A percentile compares a stretch with the other conserved stretches of the same genome.
Conservation (phyloP, 495 filamentous ascomycete genomes). For the Aspergillus nanangensis region DNA sequence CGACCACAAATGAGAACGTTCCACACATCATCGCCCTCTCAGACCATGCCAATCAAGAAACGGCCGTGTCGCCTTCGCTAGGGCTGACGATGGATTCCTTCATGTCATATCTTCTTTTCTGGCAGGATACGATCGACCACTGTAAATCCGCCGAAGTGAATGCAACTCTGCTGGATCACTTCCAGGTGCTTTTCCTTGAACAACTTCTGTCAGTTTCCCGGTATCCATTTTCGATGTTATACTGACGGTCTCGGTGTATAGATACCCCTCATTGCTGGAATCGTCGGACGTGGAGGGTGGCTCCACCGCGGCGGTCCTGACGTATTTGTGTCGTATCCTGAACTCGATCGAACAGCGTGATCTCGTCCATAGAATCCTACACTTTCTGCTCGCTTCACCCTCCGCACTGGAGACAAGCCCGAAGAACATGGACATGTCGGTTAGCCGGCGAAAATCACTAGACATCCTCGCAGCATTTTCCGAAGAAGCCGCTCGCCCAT, state of each 20-base stretch:
- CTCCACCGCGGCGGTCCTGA: slow-evolving; percentile 91
- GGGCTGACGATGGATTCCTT: slow-evolving; percentile 85
- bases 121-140: slow-evolving; percentile 96
- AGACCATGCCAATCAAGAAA: slow-evolving; percentile 56
- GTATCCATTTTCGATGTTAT: slow-evolving; percentile 1
- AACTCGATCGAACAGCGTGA: slow-evolving; percentile 89
- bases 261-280: slow-evolving; percentile 92
- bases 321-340: slow-evolving; percentile 85
- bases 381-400: slow-evolving; percentile 83
- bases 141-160: slow-evolving; percentile 89
- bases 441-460: slow-evolving; percentile 78
- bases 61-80: slow-evolving; percentile 47
- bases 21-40: slow-evolving; percentile 82
- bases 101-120: slow-evolving; percentile 90
- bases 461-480: slow-evolving; percentile 76
- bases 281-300: slow-evolving; percentile 96
- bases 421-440: slow-evolving; percentile 49
- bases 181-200: slow-evolving; percentile 92
- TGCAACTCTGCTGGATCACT: slow-evolving; percentile 90
- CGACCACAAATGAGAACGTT: slow-evolving; percentile 53
- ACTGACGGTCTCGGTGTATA: slow-evolving; percentile 25
- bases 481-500: slow-evolving; percentile 59
- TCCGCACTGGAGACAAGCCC: slow-evolving; percentile 17
- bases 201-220: slow-evolving; percentile 72
- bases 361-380: slow-evolving; percentile 87